Conservation (phyloP, 192 early-diverging fungal genomes). For the Lunasporangiospora selenospora region DNA sequence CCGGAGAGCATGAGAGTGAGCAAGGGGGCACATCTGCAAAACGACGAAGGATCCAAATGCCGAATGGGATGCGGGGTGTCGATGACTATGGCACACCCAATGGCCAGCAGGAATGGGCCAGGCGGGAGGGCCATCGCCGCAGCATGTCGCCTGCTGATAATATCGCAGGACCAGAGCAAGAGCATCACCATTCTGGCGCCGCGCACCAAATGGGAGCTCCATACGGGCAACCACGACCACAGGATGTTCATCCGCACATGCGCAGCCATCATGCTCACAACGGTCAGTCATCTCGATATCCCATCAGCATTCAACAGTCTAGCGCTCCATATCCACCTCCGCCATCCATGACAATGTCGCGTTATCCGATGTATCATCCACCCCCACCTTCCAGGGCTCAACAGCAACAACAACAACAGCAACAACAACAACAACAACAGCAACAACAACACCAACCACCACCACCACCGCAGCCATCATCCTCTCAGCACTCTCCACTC, state of each 20-base stretch:
- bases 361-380: constrained; percentile 35
- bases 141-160: constrained; percentile 40
- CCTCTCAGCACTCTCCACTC: neutral
- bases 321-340: constrained; percentile 29
- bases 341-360: constrained; percentile 37
- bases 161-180: constrained; percentile 16
- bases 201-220: constrained; percentile 23
- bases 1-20: constrained; percentile 1
- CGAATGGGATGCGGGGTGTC: neutral
- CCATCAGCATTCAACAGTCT: constrained; percentile 11
- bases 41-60: constrained; percentile 17
- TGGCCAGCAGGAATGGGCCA: constrained; percentile 21
- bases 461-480: constrained; percentile 3
- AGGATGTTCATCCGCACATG: constrained; percentile 17
- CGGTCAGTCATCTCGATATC: constrained; percentile 11
- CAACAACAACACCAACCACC: neutral
- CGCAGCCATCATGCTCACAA: constrained; percentile 1
- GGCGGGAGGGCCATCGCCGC: constrained; percentile 18
- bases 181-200: constrained; percentile 10
- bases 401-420: constrained; percentile 14
- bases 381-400: constrained; percentile 7
- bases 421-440: constrained; percentile 2
- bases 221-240: constrained; percentile 11
- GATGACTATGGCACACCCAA: constrained; percentile 25
- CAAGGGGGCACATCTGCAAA: constrained; percentile 21